A percentile compares a stretch with the other conserved stretches of the same genome.
Conservation (phyloP, 73 alveolate genomes). For the Paramecium sonneborni region DNA sequence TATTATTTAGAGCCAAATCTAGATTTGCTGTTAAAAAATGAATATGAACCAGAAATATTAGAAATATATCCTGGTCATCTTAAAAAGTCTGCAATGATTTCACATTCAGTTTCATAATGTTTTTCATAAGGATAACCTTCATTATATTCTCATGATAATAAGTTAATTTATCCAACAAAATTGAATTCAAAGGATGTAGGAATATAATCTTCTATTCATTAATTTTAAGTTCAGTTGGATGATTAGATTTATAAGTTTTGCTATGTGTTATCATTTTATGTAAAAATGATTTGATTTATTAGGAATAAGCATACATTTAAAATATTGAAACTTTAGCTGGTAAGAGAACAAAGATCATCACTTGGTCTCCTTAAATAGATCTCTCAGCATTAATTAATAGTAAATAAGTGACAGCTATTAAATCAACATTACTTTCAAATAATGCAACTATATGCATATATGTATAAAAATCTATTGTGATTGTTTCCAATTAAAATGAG, state of each 20-base stretch:
- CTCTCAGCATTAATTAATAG: background rate
- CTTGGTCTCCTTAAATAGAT: background rate
- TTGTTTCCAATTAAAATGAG: background rate
- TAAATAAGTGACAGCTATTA: background rate
- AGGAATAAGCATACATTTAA: conserved; percentile 4
- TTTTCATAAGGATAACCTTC: background rate
- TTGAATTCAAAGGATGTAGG: background rate
- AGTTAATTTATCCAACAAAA: background rate
- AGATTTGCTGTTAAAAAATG: background rate
- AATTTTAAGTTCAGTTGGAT: background rate
- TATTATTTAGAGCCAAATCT: background rate
- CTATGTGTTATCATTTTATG: background rate
- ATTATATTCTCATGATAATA: background rate
- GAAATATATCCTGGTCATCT: background rate
- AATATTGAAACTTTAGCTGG: conserved; percentile 16
- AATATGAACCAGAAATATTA: conserved; percentile 14
- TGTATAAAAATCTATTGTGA: background rate
- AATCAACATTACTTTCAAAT: background rate
- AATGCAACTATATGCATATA: background rate
- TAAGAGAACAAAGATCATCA: background rate
- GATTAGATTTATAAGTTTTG: background rate
- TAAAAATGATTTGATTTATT: background rate
- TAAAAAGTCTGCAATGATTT: background rate
- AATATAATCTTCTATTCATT: background rate
- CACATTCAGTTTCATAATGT: background rate